Base-by-base conservation (phyloP, 495 filamentous ascomycete genomes). In the Patellaria atrata region DNA sequence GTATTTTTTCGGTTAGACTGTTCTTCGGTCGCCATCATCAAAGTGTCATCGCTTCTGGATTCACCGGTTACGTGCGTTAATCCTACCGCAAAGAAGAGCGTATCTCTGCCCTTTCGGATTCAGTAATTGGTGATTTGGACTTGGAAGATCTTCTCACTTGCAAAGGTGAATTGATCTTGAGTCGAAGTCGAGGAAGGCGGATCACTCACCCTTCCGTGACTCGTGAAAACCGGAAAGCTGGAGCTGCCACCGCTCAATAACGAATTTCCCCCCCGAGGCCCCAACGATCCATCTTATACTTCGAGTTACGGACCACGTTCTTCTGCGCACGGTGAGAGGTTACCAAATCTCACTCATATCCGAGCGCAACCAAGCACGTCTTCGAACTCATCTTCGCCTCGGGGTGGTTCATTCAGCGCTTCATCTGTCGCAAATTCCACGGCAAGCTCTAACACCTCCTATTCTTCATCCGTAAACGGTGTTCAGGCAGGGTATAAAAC, bases 221-320 rank as follows among this genome's bases (percentile, higher is more conserved):
- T 53, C 45, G 40, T 54, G 54, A 70, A 71, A 63, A 83, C 77
- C 84, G 85, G 71, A 80, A 94, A 92, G 70, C 86, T 94, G 86
- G 86, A 92, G 84, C 78, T 89, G 63, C 82, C 86, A 60, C 79
- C 82, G 68, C 78, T 87, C 52, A 78, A 82, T n/a, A n/a, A n/a
- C n/a, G n/a, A n/a, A 69, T 73, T 82, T 70, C 80, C 83, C 59
- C 74, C 77, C 73, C 79, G 85, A 77, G 83, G 78, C 68, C 70
- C 74, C 63, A 68, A 70, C 59, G 81, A 92, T 62, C 69, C 72
- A 50, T 84, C 73, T 63, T 82, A 79, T 63, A 77, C 77, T 63
- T 65, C 66, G 57, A 71, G 80, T 61, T 74, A 71, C 51, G 61
- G 67, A 24, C 70, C 77, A 60, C 68, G 78, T 50, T 67, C 77